Conservation (phyloP, 2,329 filamentous ascomycete species). For the Ustilaginoidea virens region DNA sequence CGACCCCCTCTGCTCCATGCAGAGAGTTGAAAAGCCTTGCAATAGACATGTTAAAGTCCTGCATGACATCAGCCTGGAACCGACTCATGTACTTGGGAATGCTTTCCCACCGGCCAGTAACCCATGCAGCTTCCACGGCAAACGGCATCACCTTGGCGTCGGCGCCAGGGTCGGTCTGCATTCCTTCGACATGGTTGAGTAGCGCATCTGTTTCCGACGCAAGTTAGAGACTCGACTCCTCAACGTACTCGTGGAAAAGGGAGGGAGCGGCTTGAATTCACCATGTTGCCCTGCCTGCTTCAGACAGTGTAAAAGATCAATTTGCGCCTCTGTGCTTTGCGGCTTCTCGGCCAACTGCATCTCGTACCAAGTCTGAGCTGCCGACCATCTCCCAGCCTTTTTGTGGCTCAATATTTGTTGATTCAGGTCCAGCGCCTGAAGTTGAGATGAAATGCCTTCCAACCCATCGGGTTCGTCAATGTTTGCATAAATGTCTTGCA, state of each 20-base stretch:
- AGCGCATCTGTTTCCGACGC: constrained; percentile 67
- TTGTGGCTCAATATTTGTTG: constrained; percentile 87
- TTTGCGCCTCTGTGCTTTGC: constrained; percentile 59
- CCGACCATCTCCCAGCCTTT: constrained; percentile 85
- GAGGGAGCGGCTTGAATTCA: constrained; percentile 22
- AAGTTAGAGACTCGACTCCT: too few relatives aligned
- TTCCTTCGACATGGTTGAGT: constrained; percentile 71
- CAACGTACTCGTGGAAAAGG: too few relatives aligned
- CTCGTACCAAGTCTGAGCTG: constrained; percentile 96
- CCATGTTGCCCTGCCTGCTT: constrained; percentile 93
- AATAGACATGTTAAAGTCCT: constrained; percentile 71
- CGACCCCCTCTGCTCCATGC: constrained; percentile 35
- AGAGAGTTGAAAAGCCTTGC: constrained; percentile 43
- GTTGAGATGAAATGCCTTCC: constrained; percentile 79
- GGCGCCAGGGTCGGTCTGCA: constrained; percentile 38
- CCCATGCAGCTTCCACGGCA: constrained; percentile 85
- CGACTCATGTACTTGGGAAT: constrained; percentile 50
- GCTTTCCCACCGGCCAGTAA: constrained; percentile 65
- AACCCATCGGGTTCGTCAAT: constrained; percentile 97
- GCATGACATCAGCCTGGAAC: constrained; percentile 30
- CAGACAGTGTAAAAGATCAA: constrained; percentile 73
- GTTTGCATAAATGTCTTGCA: constrained; percentile 90
- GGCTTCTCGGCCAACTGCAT: constrained; percentile 71
- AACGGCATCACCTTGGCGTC: constrained; percentile 59
- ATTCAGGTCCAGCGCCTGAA: constrained; percentile 77